Conservation (phyloP, 208 protist species). For the Trypanosoma caninum region DNA sequence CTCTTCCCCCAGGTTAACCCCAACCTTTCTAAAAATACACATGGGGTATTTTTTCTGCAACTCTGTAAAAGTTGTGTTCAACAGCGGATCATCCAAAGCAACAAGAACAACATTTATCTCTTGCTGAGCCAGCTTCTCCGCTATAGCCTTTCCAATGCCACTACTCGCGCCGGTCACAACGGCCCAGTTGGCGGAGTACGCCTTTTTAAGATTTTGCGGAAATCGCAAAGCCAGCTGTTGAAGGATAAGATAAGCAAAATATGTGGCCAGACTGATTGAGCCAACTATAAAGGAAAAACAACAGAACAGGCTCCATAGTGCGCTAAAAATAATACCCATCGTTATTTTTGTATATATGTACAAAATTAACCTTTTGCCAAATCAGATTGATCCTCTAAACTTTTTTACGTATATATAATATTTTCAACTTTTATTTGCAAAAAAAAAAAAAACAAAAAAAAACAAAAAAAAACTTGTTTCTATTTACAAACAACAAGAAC, state of each 20-base stretch:
- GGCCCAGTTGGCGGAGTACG: constrained; percentile 79
- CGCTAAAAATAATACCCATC: constrained; percentile 33
- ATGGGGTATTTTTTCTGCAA: constrained; percentile 67
- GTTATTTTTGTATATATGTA: neutral
- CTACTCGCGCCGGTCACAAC: constrained; percentile 94
- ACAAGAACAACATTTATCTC: constrained; percentile 92
- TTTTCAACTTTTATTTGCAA: too few species aligned
- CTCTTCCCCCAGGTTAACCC: constrained; percentile 82
- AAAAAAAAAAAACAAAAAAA: too few species aligned
- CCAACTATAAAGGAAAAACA: constrained; percentile 69
- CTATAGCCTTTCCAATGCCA: constrained; percentile 94
- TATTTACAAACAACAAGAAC: too few species aligned
- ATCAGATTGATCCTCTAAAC: neutral
- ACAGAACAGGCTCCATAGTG: constrained; percentile 51
- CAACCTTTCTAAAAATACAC: constrained; percentile 84
- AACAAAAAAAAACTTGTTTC: too few species aligned
- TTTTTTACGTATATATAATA: constrained; percentile 6
- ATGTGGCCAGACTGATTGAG: constrained; percentile 74
- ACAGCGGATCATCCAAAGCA: constrained; percentile 82
- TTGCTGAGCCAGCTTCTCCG: constrained; percentile 90
- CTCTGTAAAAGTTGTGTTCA: constrained; percentile 70
- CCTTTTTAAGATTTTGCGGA: constrained; percentile 74
- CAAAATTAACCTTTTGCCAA: neutral
- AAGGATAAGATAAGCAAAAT: constrained; percentile 36
- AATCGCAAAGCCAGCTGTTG: constrained; percentile 61